Evolutionary conservation across 139 green algal species (phyloP), one percentile per base, ranked within the genome.

Genomic region (Coelastrella sp.): DNA sequence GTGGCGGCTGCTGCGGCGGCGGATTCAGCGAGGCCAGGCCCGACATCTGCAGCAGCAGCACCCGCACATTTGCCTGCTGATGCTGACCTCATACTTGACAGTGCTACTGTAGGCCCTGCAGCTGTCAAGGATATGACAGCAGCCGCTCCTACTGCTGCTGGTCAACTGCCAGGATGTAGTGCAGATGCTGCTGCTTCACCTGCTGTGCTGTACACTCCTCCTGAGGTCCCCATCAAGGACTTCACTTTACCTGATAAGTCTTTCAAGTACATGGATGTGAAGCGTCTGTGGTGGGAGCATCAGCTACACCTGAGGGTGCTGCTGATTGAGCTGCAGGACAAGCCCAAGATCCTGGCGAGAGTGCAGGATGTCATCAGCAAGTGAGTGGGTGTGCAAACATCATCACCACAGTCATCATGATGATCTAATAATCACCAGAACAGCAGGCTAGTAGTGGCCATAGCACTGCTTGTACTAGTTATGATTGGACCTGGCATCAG

Each of bases 251-350:
- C 68, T 0, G 57, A 37, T 38, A 53, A 57, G 68, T 37, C 53
- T 21, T 77, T 59, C 68, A 77, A 48, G 38, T 59, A 77, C 68
- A 21, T 38, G 25, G 68, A 77, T 38, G 21, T 77, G 19, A 45
- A 77, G 68, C 38, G 68, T 37, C 68, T 77, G 37, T 77, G 68
- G 68, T 21, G 21, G 38, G 68, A 77, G 38, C 68, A 77, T 34
- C 68, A 77, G 23, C 38, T 77, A 2, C 53, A 77, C 40, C 5
- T 77, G 38, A 53, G 45, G 40, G 68, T 77, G 68, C 68, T 77
- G 68, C 38, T 48, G 19, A 48, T 59, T 8, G 68, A 38, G 38
- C 38, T 77, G 38, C 37, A 59, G 68, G 68, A 77, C 7, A 45
- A 77, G 19, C 68, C 68, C 23, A 48, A 53, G 38, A 38, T 38